Base-by-base conservation (phyloP, 257 asterid genomes). In the Pogostemon cablin region DNA sequence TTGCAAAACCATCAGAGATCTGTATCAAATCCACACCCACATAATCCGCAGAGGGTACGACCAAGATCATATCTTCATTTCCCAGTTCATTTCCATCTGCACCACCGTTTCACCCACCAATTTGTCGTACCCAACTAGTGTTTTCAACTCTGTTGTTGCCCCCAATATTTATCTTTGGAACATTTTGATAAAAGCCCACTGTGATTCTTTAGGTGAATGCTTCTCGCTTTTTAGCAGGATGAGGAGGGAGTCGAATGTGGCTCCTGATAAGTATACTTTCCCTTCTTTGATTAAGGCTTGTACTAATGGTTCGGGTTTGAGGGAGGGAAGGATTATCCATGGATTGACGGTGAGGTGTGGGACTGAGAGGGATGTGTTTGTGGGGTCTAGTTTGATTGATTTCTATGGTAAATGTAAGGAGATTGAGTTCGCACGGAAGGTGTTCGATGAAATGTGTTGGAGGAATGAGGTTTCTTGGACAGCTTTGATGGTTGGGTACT, bases 391-490 rank as follows among this genome's bases (percentile, higher is more conserved):
- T 60, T 80, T 90, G 88, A 71, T 90, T 77, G 86, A 85, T 79
- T 87, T 88, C 34, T 90, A 88, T 56, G 93, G 96, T 0, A 88
- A 88, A 71, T 90, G 97, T 65, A 75, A 64, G 58, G 84, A 80
- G 68, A 82, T 88, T 72, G 82, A 75, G 3, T 79, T 74, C 42
- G 93, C 93, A 3, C 80, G 84, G 12, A 83, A 82, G 77, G 54
- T 86, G 68, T 90, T 90, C 40, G 90, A 85, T 42, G 90, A 44
- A 66, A 82, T 90, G 90, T 43, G 80, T 40, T 64, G 69, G 10
- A 85, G 75, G 60, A 88, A 88, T 72, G 92, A 75, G 76, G 87
- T 86, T 62, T 74, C 89, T 5, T 90, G 96, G 95, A 90, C 95
- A 65, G 86, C 93, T 49, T 73, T 88, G 85, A 81, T 90, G 77